Base-by-base conservation (phyloP, 768 basidiomycete genomes). In the Calocera viscosa region DNA sequence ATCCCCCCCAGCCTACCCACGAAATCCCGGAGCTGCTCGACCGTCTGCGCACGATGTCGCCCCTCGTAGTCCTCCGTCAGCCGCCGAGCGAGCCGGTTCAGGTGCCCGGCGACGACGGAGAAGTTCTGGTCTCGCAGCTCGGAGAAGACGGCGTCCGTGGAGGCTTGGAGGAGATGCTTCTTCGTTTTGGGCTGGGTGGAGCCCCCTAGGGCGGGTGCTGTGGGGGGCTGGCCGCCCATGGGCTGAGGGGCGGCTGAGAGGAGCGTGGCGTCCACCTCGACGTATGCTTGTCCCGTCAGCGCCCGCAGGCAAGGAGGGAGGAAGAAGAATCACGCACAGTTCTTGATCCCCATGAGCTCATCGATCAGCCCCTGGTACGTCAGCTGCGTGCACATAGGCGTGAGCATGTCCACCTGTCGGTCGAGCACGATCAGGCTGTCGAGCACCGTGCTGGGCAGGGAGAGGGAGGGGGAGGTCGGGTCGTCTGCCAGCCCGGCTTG, bases 321-420 rank as follows among this genome's bases (percentile, higher is more conserved):
- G 66, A 30, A 32, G 69, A 30, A 41, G 49, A 0, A 47, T n/a
- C n/a, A 76, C 87, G 68, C 72, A 92, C 94, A 89, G 72, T 96
- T 93, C 75, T 84, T 89, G 69, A 99, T 87, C 0, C 91, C 90
- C 60, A 96, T 80, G 38, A 92, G 78, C 75, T 99, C 96, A 73
- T 98, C 96, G 35, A 97, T 81, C 63, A 99, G 86, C 22, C 96
- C 96, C 74, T 98, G 89, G 71, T 98, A 98, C 0, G 96, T 99
- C 67, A 98, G 79, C 72, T 98, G 94, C 1, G 96, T 98, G 53
- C 95, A 83, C 64, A 98, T 80, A 1, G 96, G 93, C 0, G 96
- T 96, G 68, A 98, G 86, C 89, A 97, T 90, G 73, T 99, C 96
- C 11, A 90, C 86, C 35, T 86, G 85, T 63, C 96, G 86, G 75